These are phyloP conservation scores for Eutrema salsugineum DNA, from an alignment of 441 rosid species.

Conservation along the genomic window DNA sequence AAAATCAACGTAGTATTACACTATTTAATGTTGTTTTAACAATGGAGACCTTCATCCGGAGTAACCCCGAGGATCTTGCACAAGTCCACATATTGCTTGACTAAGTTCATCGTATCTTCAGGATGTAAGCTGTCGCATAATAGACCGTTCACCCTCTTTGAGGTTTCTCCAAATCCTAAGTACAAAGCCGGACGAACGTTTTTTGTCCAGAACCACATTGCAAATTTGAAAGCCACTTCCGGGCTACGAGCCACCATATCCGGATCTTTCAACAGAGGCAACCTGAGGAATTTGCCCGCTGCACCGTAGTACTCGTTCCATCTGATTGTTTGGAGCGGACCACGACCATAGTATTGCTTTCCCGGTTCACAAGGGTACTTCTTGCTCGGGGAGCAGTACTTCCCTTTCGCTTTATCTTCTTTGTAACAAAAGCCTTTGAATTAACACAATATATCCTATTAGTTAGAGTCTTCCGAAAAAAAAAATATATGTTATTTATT, in stretches of 20 bases:
- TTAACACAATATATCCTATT: neutral
- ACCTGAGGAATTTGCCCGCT: constrained; percentile 32
- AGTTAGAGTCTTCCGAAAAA: neutral
- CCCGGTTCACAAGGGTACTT: constrained; percentile 2
- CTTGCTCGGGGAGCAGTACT: neutral
- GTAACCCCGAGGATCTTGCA: constrained; percentile 39
- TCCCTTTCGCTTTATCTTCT: neutral
- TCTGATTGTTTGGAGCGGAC: constrained; percentile 43
- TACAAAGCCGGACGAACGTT: constrained; percentile 30
- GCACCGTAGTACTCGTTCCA: constrained; percentile 64
- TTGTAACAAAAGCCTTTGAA: constrained; percentile 16
- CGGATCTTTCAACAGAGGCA: constrained; percentile 42
- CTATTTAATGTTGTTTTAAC: neutral
- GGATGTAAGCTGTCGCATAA: constrained; percentile 33
- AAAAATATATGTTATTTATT: neutral
- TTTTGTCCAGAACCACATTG: constrained; percentile 46
- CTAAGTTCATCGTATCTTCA: constrained; percentile 21
- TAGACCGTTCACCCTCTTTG: constrained; percentile 39
- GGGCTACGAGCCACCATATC: constrained; percentile 39
- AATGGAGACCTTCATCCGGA: constrained; percentile 33
- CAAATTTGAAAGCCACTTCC: constrained; percentile 35
- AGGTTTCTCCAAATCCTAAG: constrained; percentile 45
- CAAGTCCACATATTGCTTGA: constrained; percentile 34
- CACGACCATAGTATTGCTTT: constrained; percentile 45
- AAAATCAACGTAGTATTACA: too few relatives aligned